phyloP scores from a whole-genome alignment of 306 rosid species.

The Geum urbanum region DNA sequence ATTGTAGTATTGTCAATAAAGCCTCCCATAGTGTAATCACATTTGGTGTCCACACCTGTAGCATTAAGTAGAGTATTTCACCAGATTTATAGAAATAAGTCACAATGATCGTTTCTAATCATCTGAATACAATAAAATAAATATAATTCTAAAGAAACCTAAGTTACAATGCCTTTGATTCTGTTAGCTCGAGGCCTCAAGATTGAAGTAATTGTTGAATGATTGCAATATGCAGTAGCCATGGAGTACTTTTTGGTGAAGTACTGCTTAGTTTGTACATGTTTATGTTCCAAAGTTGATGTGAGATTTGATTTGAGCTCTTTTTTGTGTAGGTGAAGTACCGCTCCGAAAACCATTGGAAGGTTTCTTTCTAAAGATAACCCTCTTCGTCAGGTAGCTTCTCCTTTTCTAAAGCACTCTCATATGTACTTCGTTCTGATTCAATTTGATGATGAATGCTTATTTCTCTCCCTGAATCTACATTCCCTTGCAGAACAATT shows the following conservation, averaged over 20 bases:
- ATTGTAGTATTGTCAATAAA: conserved; percentile 76
- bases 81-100: conserved; percentile 15
- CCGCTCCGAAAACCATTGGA: conserved; percentile 89
- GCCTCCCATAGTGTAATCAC: conserved; percentile 91
- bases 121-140: too few relatives aligned
- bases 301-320: conserved; percentile 30
- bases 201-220: too few relatives aligned
- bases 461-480: conserved; percentile 75
- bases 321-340: conserved; percentile 55
- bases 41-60: conserved; percentile 91
- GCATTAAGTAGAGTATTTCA: conserved; percentile 12
- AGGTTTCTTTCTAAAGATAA: conserved; percentile 85
- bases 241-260: too few relatives aligned
- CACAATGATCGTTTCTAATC: not conserved
- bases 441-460: not conserved
- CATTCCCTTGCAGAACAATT: conserved; percentile 63
- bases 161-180: too few relatives aligned
- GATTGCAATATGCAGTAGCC: too few relatives aligned
- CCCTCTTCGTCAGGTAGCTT: conserved; percentile 70
- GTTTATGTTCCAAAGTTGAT: conserved; percentile 6
- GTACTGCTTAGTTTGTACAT: too few relatives aligned
- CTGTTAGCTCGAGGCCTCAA: too few relatives aligned
- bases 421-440: too few relatives aligned
- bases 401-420: conserved; percentile 23
- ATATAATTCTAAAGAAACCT: too few relatives aligned